Base-by-base conservation (phyloP, 2,329 filamentous ascomycete species). In the Fusarium lyarnte region DNA sequence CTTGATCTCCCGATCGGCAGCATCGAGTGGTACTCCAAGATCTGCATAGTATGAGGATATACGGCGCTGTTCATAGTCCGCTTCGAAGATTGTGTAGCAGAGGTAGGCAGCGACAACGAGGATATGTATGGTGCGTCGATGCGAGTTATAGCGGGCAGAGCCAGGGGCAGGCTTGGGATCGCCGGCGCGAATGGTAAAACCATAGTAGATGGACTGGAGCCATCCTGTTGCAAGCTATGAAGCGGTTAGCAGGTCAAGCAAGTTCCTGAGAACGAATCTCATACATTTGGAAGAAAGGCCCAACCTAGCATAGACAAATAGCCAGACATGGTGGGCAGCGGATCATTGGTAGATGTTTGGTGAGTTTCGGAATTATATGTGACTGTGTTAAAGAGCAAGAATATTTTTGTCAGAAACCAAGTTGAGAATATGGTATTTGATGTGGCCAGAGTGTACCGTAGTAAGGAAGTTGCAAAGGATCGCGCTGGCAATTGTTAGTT, bases 31-130 rank as follows among this genome's bases (percentile, higher is more conserved):
- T 1, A 98, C 88, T 39, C 90, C 90, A 1, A 99, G 88, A 71
- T 92, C 88, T 51, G 89, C 85, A 84, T 98, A 98, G 84, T 93
- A 97, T 81, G 94, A 91, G 23, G 92, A 90, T 3, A 87, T 85
- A 47, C 87, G 85, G 70, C 90, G 92, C 33, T 97, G 87, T 71
- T 94, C 90, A 84, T 93, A 90, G 86, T 97, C 93, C 77, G 94
- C 92, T 84, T 98, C 95, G 84, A 95, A 96, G 77, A 98, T 90
- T 51, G 94, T 97, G 86, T 97, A 98, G 73, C 92, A 83, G 41
- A 98, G 93, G 84, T 98, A 99, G 68, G 89, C 84, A 53, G 92
- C 86, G 55, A 98, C 92, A 77, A 98, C 93, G 75, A 92, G 85
- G 79, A 95, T 92, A 80, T 96, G 91, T 80, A 98, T 95, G 76